A percentile compares a stretch with the other conserved stretches of the same genome.
Evolutionary conservation across 805 yeast species (phyloP).

Genomic region (Starmera caribaea): DNA sequence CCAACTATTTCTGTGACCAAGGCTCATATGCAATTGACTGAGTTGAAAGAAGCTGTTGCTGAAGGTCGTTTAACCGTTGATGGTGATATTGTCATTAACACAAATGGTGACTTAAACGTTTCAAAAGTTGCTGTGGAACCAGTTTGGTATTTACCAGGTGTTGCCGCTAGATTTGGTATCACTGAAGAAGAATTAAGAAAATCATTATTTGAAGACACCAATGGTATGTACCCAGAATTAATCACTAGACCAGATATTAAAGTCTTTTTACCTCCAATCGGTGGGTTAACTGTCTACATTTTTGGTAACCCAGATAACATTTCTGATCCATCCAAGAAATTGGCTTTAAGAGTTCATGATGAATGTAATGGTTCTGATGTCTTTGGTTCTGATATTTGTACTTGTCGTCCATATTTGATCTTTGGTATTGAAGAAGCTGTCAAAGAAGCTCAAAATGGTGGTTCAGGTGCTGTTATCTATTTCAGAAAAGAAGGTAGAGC

Average conservation of each 20-base stretch:
- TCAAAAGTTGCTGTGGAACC: constrained; percentile 63
- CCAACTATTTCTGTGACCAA: constrained; percentile 62
- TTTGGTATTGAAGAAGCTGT: constrained; percentile 63
- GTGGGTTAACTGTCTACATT: constrained; percentile 57
- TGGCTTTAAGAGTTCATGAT: constrained; percentile 57
- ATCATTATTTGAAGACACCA: constrained; percentile 57
- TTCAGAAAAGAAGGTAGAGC: constrained; percentile 66
- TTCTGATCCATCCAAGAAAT: constrained; percentile 38
- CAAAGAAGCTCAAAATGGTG: constrained; percentile 59
- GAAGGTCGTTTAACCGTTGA: constrained; percentile 46
- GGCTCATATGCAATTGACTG: constrained; percentile 53
- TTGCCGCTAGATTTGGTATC: constrained; percentile 52
- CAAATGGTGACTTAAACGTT: constrained; percentile 50
- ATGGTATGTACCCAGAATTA: constrained; percentile 63
- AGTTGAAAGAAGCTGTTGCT: constrained; percentile 45
- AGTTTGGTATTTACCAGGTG: constrained; percentile 63
- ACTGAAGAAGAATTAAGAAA: constrained; percentile 47
- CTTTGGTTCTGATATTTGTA: constrained; percentile 59
- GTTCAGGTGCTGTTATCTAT: constrained; percentile 53
- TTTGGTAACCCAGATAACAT: constrained; percentile 51
- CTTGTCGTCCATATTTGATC: constrained; percentile 59
- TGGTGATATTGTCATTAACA: constrained; percentile 50
- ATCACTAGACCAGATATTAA: constrained; percentile 60
- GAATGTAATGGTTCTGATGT: constrained; percentile 68
- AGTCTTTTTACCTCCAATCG: constrained; percentile 60